Evolutionary conservation across 2,329 filamentous ascomycete genomes (phyloP).

Genomic region (Trichoderma koningii): DNA sequence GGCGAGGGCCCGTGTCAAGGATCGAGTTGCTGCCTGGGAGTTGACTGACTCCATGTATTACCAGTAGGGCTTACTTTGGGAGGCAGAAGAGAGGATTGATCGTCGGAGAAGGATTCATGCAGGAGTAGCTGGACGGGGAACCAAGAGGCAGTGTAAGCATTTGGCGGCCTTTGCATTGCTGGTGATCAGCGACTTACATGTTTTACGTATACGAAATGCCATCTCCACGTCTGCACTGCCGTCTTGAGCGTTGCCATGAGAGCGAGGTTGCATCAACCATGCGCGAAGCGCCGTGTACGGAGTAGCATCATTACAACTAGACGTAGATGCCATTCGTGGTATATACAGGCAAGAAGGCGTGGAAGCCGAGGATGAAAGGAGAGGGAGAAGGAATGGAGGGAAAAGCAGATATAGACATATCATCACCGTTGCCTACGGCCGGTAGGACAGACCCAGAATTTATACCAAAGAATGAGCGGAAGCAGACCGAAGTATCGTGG

Average conservation of each 20-base stretch:
- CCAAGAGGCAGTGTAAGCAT: not conserved
- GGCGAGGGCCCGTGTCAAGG: slow-evolving; percentile 11
- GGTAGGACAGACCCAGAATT: slow-evolving; percentile 58
- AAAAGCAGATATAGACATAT: slow-evolving; percentile 33
- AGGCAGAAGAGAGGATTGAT: too few species aligned
- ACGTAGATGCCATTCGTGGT: not conserved
- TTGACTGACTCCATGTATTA: too few species aligned
- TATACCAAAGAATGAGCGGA: slow-evolving; percentile 1
- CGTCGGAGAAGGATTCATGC: too few species aligned
- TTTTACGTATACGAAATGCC: too few species aligned
- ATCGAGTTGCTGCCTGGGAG: not conserved
- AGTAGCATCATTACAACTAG: not conserved
- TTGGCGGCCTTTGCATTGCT: not conserved
- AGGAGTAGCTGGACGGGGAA: too few species aligned
- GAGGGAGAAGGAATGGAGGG: not conserved
- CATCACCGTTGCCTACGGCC: slow-evolving; percentile 44
- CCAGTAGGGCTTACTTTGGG: too few species aligned
- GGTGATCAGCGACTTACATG: not conserved
- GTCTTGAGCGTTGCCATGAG: not conserved
- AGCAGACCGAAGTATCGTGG: slow-evolving; percentile 44
- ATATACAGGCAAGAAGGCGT: not conserved
- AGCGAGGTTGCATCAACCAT: not conserved
- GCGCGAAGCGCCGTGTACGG: not conserved
- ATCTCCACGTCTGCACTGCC: too few species aligned
- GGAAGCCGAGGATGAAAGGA: not conserved